A percentile compares a stretch with the other conserved stretches of the same genome.
These are phyloP conservation scores for Monosporascus sp. DNA, from an alignment of 2,329 filamentous ascomycete genomes.

Conservation along the genomic window DNA sequence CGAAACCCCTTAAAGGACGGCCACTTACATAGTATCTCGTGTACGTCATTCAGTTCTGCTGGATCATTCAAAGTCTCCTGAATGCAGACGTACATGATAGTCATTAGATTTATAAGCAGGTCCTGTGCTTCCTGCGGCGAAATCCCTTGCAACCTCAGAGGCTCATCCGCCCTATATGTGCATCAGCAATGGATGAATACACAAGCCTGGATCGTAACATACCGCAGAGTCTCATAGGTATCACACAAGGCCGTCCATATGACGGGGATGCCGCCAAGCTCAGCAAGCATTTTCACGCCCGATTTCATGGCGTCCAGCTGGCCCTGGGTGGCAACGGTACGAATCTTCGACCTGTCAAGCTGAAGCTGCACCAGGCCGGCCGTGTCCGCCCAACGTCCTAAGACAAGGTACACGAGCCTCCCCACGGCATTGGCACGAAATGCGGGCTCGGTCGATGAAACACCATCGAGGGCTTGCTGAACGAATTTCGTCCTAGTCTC, in stretches of 20 bases:
- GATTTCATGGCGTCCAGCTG: conserved; percentile 57
- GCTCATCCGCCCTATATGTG: conserved; percentile 40
- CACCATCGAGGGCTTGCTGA: conserved; percentile 41
- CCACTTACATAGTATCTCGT: conserved; percentile 46
- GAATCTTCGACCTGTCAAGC: conserved; percentile 37
- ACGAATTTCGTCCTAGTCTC: conserved; percentile 55
- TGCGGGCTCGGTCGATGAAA: conserved; percentile 41
- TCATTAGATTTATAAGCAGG: conserved; percentile 58
- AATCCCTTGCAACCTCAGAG: conserved; percentile 31
- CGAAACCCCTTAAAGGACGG: neutral
- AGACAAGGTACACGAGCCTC: conserved; percentile 54
- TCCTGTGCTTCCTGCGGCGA: conserved; percentile 50
- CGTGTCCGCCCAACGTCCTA: conserved; percentile 67
- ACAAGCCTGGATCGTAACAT: conserved; percentile 16
- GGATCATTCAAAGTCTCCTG: conserved; percentile 51
- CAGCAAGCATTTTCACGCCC: conserved; percentile 46
- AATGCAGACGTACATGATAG: conserved; percentile 55
- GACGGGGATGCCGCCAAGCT: conserved; percentile 43
- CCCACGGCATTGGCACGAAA: conserved; percentile 50
- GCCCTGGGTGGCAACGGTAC: conserved; percentile 43
- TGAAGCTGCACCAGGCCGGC: conserved; percentile 36
- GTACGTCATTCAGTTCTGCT: conserved; percentile 40
- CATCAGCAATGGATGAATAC: conserved; percentile 24
- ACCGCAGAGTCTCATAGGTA: conserved; percentile 51
- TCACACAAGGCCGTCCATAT: conserved; percentile 47